Evolutionary conservation across 2,329 filamentous ascomycete genomes (phyloP), one percentile per base, ranked within the genome.

Genomic region (Knufia petricola): DNA sequence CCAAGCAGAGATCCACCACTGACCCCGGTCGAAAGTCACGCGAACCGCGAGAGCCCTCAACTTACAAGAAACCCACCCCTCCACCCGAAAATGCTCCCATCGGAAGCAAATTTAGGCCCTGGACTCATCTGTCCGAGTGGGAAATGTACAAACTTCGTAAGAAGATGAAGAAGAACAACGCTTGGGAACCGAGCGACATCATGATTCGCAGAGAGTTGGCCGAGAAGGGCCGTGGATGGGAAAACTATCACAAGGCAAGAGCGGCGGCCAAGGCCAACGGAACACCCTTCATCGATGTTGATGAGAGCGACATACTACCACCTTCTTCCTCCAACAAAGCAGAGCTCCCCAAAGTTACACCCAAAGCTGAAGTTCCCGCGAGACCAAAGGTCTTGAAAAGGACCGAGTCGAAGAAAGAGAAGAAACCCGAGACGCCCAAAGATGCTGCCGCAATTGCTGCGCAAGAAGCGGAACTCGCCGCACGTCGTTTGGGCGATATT

Each of bases 161-260:
- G 63, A 74, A 77, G 55, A 83, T 83, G 79, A 83, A 83, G 68
- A 83, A 83, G 68, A 83, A 83, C 53, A 77, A 78, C 4, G 73
- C 80, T n/a, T 83, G 79, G 79, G 75, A 77, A 38, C 79, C 79
- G 1, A 82, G 78, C 54, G 76, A 79, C 52, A 78, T 80, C 9
- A 83, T 83, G 79, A 79, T 82, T 40, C 71, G 77, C 49, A 74
- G 79, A 26, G 78, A 82, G 62, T 69, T 83, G n/a, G 73, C 77
- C 39, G 69, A 73, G 42, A 71, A 76, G 37, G 76, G 76, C 31
- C 75, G 79, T 47, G 72, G 71, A 3, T 72, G 69, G 66, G 70
- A 73, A 38, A 69, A 69, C 17, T 74, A 73, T 53, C 62, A 65
- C 19, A 65, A 65, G 36, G 73, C 75, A 19, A 76, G 74, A 62